Base-by-base conservation (phyloP, 139 green algal species). In the Limnomonas spitsbergensis region DNA sequence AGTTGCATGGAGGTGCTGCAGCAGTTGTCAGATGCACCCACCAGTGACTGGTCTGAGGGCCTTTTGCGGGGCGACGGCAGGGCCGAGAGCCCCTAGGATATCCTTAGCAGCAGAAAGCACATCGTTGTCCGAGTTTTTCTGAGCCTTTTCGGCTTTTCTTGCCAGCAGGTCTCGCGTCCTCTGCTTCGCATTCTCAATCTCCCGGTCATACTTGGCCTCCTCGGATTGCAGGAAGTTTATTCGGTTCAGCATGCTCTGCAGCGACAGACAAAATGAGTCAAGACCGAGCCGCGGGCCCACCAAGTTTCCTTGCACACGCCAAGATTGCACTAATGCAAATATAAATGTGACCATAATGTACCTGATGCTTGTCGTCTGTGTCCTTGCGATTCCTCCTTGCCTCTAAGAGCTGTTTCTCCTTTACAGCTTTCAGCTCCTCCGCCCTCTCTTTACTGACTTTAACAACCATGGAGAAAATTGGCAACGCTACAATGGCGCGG, bases 231-330 rank as follows among this genome's bases (percentile, higher is more conserved):
- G 74, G 7, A 73, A 72, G 37, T n/a, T 38, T 27, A 79, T 79
- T 47, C 74, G 74, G 53, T 79, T 79, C 53, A 79, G 53, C 74
- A 79, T 56, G 20, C 36, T n/a, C 73, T 80, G 66, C 14, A 32
- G 29, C n/a, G 24, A 36, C n/a, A 70, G 7, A 24, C 6, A 20
- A 24, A 36, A 70, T 7, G 56, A 20, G 9, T 7, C 24, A 14
- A 32, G 4, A 70, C 7, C 14, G 27, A 32, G n/a, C n/a, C 9
- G 56, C 27, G 9, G 9, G 6, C 4, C 29, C 9, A 32, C 9
- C 4, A 9, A 38, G 14, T 32, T 70, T 24, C 56, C 9, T 70
- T 7, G 29, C 9, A 24, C 29, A 36, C 56, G 56, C 29, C 29
- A 32, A 9, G 9, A n/a, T n/a, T n/a, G n/a, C n/a, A n/a, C n/a